Evolutionary conservation across 805 yeast genomes (phyloP).

Genomic region (Pichia membranifaciens): DNA sequence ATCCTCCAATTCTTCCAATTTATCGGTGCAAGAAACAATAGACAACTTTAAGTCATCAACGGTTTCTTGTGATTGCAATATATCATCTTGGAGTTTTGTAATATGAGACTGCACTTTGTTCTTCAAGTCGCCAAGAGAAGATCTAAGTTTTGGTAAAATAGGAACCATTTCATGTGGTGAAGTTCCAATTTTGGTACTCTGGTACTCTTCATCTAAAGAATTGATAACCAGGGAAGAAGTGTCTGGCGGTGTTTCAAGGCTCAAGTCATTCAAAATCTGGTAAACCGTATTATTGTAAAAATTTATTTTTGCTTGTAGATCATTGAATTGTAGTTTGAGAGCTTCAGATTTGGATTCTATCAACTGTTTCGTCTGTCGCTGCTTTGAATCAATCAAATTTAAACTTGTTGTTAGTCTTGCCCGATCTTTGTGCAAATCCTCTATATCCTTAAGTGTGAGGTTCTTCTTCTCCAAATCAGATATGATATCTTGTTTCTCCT

Average conservation of each 20-base stretch:
- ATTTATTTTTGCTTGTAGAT: slow-evolving; percentile 45
- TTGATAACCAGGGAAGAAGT: slow-evolving; percentile 21
- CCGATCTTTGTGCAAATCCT: slow-evolving; percentile 55
- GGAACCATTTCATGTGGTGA: slow-evolving; percentile 39
- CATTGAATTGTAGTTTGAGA: slow-evolving; percentile 43
- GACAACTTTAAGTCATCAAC: slow-evolving; percentile 52
- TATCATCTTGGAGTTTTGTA: slow-evolving; percentile 46
- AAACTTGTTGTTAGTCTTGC: slow-evolving; percentile 51
- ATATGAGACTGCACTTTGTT: slow-evolving; percentile 27
- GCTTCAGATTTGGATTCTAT: slow-evolving; percentile 46
- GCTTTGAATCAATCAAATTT: slow-evolving; percentile 37
- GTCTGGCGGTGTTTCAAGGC: slow-evolving; percentile 16
- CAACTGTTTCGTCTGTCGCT: slow-evolving; percentile 39
- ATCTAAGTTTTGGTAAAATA: slow-evolving; percentile 26
- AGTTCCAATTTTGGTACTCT: slow-evolving; percentile 41
- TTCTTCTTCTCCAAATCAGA: slow-evolving; percentile 47
- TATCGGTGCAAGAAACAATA: slow-evolving; percentile 51
- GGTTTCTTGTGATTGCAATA: slow-evolving; percentile 50
- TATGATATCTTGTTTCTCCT: slow-evolving; percentile 36
- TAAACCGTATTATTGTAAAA: slow-evolving; percentile 53
- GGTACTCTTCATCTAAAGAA: slow-evolving; percentile 23
- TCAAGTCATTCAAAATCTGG: slow-evolving; percentile 36
- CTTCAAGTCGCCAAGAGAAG: slow-evolving; percentile 28
- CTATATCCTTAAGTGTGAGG: slow-evolving; percentile 56
- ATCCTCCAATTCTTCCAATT: slow-evolving; percentile 52